These are phyloP conservation scores for Papiliotrema nemorosa DNA, from an alignment of 1,284 basidiomycete species.

Conservation along the genomic window DNA sequence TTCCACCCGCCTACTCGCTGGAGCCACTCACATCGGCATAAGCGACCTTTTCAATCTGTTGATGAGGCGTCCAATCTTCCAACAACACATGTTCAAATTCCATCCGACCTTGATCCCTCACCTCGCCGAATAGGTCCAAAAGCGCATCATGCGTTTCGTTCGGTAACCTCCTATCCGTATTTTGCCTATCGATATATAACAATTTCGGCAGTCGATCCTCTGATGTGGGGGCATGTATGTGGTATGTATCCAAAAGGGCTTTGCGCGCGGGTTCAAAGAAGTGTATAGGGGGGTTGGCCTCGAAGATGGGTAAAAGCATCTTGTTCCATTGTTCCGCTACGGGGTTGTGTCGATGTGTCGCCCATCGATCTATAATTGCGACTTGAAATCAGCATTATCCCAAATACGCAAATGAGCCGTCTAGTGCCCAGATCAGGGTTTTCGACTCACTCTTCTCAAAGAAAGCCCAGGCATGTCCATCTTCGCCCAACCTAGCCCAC, in stretches of 20 bases:
- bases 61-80: conserved; percentile 11
- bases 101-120: conserved; percentile 11
- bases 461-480: conserved; percentile 12
- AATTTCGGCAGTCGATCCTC: conserved; percentile 15
- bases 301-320: conserved; percentile 27
- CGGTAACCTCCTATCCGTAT: conserved; percentile 14
- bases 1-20: no score
- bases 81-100: conserved; percentile 12
- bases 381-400: conserved; percentile 9
- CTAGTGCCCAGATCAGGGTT: no score
- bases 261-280: conserved; percentile 22
- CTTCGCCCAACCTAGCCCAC: conserved; percentile 8
- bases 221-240: background rate
- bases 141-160: conserved; percentile 16
- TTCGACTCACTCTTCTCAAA: conserved; percentile 17
- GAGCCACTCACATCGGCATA: conserved; percentile 17
- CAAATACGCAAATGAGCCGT: no score
- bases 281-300: conserved; percentile 14
- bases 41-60: conserved; percentile 11
- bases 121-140: conserved; percentile 11
- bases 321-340: conserved; percentile 26
- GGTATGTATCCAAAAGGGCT: conserved; percentile 1
- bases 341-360: conserved; percentile 26
- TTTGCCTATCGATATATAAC: conserved; percentile 33
- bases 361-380: conserved; percentile 30